A percentile compares a stretch with the other conserved stretches of the same genome.
Conservation (phyloP, 106 monocot species). For the Platanthera guangdongensis region DNA sequence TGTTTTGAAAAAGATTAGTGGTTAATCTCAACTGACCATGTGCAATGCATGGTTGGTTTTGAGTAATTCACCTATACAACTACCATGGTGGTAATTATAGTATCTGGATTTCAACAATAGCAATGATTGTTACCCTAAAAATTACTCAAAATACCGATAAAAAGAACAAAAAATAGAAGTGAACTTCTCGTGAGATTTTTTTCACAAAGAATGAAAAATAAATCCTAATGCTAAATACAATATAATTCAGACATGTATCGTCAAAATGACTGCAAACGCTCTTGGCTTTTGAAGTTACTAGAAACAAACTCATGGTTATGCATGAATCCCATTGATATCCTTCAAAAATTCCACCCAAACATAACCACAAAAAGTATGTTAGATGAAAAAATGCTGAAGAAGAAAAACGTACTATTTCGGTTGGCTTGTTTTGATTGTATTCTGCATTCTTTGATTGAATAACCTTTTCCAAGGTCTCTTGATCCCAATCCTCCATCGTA, state of each 20-base stretch:
- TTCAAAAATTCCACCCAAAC: not conserved
- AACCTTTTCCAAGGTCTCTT: conserved; percentile 88
- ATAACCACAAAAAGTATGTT: not conserved
- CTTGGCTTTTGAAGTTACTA: not conserved
- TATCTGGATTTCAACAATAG: not conserved
- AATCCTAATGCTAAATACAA: not conserved
- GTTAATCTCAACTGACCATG: too few relatives aligned
- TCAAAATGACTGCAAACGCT: not conserved
- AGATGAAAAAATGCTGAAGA: not conserved
- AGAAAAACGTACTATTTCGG: conserved; percentile 80
- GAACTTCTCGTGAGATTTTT: not conserved
- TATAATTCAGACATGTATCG: not conserved
- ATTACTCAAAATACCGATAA: not conserved
- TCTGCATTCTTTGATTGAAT: conserved; percentile 75
- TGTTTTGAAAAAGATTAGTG: too few relatives aligned
- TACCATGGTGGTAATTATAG: too few relatives aligned
- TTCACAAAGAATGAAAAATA: not conserved
- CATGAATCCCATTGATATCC: not conserved
- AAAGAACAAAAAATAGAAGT: not conserved
- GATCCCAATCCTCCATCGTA: conserved; percentile 98
- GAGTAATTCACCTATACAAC: too few relatives aligned
- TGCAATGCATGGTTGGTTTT: too few relatives aligned
- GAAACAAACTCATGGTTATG: not conserved
- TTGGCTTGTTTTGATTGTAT: conserved; percentile 90
- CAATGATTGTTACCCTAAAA: not conserved